Conservation (phyloP, 2,329 filamentous ascomycete species). For the Helicocarpus griseus region DNA sequence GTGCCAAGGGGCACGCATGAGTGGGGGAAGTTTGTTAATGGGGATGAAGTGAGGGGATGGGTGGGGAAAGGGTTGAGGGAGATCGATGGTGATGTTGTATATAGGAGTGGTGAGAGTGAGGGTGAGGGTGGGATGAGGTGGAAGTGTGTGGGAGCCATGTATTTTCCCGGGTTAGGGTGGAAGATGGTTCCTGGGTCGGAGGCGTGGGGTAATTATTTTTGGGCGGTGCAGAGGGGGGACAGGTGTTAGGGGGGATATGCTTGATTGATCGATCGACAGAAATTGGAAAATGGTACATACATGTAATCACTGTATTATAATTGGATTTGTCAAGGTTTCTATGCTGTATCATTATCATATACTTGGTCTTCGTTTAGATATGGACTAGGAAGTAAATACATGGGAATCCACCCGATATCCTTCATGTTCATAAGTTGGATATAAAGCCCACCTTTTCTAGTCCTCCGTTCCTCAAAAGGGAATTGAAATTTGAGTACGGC, state of each 20-base stretch:
- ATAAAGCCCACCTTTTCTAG: no score
- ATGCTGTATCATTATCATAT: not conserved
- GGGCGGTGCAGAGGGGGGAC: constrained; percentile 60
- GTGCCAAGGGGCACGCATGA: constrained; percentile 92
- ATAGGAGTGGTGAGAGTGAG: constrained; percentile 4
- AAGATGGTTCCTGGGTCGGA: constrained; percentile 72
- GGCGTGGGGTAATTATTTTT: constrained; percentile 90
- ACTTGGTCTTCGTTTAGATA: not conserved
- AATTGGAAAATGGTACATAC: not conserved
- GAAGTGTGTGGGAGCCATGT: constrained; percentile 72
- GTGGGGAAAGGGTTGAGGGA: constrained; percentile 34
- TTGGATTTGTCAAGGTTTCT: not conserved
- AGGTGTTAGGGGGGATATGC: not conserved
- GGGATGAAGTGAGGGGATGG: constrained; percentile 39
- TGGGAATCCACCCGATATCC: no score
- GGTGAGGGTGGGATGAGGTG: constrained; percentile 39
- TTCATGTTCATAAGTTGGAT: no score
- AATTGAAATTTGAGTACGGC: no score
- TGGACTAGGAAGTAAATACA: no score
- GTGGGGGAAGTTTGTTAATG: constrained; percentile 90
- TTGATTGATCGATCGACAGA: not conserved
- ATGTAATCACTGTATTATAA: not conserved
- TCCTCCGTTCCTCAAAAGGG: no score
- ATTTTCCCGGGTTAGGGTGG: constrained; percentile 86
- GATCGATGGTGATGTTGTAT: constrained; percentile 35